Conservation (phyloP, 169 alveolate species). For the Eimeria necatrix region DNA sequence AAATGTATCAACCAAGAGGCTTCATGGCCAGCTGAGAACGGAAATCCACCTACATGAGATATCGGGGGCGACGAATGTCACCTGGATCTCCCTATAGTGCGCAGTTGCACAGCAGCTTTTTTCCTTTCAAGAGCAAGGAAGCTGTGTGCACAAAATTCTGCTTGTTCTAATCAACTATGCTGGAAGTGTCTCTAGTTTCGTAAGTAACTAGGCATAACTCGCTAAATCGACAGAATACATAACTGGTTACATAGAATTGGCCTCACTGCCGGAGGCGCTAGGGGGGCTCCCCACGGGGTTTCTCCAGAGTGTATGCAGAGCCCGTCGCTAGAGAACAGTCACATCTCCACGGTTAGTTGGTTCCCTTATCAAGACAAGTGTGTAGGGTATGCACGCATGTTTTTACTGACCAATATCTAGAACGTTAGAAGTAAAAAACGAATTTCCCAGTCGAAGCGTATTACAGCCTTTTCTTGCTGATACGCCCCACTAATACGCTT, state of each 20-base stretch:
- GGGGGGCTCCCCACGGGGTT: no score
- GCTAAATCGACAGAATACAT: no score
- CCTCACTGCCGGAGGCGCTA: no score
- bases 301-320: no score
- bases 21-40: background rate
- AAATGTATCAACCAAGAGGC: background rate
- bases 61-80: background rate
- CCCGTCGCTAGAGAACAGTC: no score
- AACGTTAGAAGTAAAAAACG: background rate
- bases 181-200: no score
- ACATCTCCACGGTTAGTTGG: no score
- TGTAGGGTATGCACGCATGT: no score
- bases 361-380: no score
- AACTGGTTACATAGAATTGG: no score
- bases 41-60: background rate
- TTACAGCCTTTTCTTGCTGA: background rate
- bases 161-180: no score
- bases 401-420: background rate
- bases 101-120: background rate
- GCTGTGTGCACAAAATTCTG: background rate
- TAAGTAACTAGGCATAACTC: no score
- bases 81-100: background rate
- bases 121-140: background rate
- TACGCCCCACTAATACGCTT: constrained; percentile 36
- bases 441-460: constrained; percentile 37